These are phyloP conservation scores for Olyra latifolia DNA, from an alignment of 176 grass and related monocot species.

Conservation along the genomic window DNA sequence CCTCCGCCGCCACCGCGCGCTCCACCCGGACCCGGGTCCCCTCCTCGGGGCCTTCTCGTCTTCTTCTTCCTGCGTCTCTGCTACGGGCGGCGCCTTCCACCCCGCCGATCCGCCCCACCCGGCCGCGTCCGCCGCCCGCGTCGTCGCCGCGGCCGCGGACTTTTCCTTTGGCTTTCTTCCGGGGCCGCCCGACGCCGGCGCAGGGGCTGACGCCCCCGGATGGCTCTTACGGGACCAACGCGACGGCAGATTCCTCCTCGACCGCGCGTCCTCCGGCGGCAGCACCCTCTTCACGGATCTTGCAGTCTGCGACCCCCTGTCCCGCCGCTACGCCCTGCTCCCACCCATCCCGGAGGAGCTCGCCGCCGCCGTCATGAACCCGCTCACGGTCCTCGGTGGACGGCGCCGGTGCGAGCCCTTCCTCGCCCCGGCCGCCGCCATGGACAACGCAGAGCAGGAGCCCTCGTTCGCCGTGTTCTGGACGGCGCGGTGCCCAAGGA, in stretches of 20 bases:
- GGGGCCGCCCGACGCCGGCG: background rate
- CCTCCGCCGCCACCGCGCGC: constrained; percentile 35
- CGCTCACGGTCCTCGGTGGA: constrained; percentile 34
- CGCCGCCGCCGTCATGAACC: background rate
- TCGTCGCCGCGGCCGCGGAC: constrained; percentile 4
- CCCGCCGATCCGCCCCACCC: constrained; percentile 18
- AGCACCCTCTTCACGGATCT: constrained; percentile 42
- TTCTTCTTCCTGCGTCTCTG: background rate
- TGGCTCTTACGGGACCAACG: constrained; percentile 47
- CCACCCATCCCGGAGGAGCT: constrained; percentile 43
- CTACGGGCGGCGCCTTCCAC: constrained; percentile 2
- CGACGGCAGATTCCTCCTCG: constrained; percentile 49
- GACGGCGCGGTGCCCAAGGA: constrained; percentile 35
- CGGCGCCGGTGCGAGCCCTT: constrained; percentile 47
- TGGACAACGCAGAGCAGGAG: background rate
- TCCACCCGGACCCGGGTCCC: background rate
- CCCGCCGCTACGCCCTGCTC: constrained; percentile 42
- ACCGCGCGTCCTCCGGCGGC: constrained; percentile 4
- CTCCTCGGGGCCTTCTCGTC: constrained; percentile 37
- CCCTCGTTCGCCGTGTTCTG: constrained; percentile 42
- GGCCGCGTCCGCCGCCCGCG: background rate
- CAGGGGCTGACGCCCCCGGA: background rate
- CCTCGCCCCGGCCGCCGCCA: background rate
- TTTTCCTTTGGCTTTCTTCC: constrained; percentile 51
- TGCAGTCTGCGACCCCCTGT: constrained; percentile 38